Conservation (phyloP, 2,329 filamentous ascomycete genomes). For the Fusarium phyllophilum region DNA sequence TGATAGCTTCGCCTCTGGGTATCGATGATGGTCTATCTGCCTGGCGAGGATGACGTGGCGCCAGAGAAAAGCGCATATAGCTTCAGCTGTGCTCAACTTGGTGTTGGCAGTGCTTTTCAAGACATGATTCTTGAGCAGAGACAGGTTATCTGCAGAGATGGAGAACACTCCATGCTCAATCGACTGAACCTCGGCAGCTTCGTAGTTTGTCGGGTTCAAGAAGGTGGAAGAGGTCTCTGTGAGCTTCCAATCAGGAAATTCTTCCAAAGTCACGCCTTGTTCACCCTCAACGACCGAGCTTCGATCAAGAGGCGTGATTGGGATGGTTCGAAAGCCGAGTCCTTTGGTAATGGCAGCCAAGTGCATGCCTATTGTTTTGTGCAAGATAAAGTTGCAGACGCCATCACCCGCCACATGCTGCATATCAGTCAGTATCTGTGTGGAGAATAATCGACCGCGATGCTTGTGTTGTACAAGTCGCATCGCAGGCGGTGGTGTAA, state of each 20-base stretch:
- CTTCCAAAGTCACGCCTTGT: neutral
- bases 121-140: neutral
- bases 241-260: slow-evolving; percentile 7
- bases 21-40: neutral
- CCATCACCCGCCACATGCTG: slow-evolving; percentile 20
- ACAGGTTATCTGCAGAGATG: neutral
- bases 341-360: slow-evolving; percentile 1
- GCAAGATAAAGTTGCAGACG: slow-evolving; percentile 7
- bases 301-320: slow-evolving; percentile 2
- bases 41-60: slow-evolving; percentile 2
- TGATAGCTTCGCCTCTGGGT: slow-evolving; percentile 6
- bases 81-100: neutral
- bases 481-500: neutral
- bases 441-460: fast-evolving
- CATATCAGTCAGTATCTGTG: neutral
- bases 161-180: slow-evolving; percentile 5
- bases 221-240: slow-evolving; percentile 1
- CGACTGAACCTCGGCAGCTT: neutral
- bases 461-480: neutral
- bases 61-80: slow-evolving; percentile 5
- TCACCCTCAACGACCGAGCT: neutral
- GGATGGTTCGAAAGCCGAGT: neutral
- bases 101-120: neutral
- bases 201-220: neutral
- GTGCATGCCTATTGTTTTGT: slow-evolving; percentile 7